phyloP scores from a whole-genome alignment of 371 early-diverging fungal genomes.

The Choanephora cucurbitarum region DNA sequence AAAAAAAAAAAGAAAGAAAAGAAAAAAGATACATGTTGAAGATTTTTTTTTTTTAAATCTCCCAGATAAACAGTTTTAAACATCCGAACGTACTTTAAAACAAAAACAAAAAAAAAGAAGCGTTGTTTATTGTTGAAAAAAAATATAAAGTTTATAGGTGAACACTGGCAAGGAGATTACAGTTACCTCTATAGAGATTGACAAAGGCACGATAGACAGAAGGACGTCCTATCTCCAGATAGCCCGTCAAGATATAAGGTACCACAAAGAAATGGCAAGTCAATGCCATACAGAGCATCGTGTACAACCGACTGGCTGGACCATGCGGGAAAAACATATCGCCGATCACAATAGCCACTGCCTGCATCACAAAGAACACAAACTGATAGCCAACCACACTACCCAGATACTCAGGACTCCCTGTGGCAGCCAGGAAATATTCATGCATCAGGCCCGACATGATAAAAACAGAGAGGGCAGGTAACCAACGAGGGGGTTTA shows the following conservation, averaged over 20 bases:
- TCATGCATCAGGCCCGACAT: conserved; percentile 49
- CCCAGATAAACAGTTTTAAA: too few species aligned
- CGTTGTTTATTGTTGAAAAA: too few species aligned
- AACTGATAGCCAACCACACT: conserved; percentile 33
- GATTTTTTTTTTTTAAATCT: too few species aligned
- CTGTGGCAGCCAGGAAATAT: conserved; percentile 37
- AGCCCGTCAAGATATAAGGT: conserved; percentile 26
- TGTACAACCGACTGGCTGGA: conserved; percentile 22
- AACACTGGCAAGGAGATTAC: neutral
- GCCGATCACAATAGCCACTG: conserved; percentile 29
- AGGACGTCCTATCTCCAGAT: conserved; percentile 20
- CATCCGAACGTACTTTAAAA: too few species aligned
- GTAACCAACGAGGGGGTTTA: conserved; percentile 28
- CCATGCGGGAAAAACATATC: conserved; percentile 27
- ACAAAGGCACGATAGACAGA: conserved; percentile 14
- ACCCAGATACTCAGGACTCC: conserved; percentile 24
- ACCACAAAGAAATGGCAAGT: conserved; percentile 29
- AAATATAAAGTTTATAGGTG: conserved; percentile 3
- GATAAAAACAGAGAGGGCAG: conserved; percentile 36
- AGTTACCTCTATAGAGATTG: conserved; percentile 11
- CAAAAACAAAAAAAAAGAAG: too few species aligned
- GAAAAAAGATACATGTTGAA: neutral
- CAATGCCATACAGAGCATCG: conserved; percentile 30
- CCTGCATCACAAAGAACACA: conserved; percentile 35
- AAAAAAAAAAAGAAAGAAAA: neutral